Conservation (phyloP, 2,329 filamentous ascomycete genomes). For the Whalleya microplaca region DNA sequence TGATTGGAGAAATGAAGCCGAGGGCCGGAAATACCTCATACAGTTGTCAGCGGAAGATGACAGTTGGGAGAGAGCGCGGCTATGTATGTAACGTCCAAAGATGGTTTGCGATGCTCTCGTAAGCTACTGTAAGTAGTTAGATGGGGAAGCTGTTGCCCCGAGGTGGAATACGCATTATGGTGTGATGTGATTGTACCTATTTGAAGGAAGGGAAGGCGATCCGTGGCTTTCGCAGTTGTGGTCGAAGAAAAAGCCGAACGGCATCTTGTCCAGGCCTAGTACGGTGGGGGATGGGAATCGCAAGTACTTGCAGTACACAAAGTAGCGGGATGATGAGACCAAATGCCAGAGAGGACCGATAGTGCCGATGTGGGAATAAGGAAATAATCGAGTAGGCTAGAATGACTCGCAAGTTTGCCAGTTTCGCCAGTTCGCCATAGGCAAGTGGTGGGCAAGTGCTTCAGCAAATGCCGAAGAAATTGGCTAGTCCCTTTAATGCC, state of each 20-base stretch:
- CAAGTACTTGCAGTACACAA: no score
- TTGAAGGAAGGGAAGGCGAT: not conserved
- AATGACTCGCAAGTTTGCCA: not conserved
- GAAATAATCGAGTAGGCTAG: not conserved
- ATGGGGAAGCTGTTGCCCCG: conserved; percentile 16
- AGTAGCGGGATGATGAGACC: not conserved
- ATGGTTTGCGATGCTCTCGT: conserved; percentile 21
- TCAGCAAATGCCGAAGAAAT: not conserved
- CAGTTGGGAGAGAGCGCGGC: not conserved
- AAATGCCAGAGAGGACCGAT: not conserved
- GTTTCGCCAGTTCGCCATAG: not conserved
- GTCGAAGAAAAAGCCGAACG: not conserved
- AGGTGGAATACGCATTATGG: conserved; percentile 21
- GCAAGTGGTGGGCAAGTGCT: not conserved
- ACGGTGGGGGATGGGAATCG: not conserved
- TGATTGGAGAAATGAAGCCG: conserved; percentile 4
- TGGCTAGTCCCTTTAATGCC: not conserved
- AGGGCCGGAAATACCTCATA: conserved; percentile 28
- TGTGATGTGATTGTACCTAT: conserved; percentile 10
- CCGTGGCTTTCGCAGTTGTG: not conserved
- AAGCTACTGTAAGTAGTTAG: conserved; percentile 24
- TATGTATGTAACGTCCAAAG: conserved; percentile 20
- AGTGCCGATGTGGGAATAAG: not conserved
- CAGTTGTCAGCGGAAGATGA: conserved; percentile 7
- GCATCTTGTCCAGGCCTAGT: not conserved